Conservation (phyloP, 2,329 filamentous ascomycete genomes). For the Pyrenophora tritici-repentis region DNA sequence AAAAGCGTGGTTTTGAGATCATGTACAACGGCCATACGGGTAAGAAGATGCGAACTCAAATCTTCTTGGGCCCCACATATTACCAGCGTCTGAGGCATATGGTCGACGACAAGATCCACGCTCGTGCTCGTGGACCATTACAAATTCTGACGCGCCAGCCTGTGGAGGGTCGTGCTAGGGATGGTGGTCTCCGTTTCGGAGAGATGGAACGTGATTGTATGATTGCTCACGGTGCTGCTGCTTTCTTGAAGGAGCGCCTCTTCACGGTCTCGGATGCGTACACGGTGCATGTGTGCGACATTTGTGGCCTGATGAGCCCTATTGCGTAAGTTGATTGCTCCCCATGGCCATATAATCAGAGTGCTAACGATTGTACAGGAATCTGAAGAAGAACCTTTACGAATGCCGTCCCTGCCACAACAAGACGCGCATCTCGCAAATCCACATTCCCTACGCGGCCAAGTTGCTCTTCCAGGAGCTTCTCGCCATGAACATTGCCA, state of each 20-base stretch:
- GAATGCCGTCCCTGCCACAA: constrained; percentile 98
- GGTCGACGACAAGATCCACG: constrained; percentile 99
- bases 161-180: constrained; percentile 95
- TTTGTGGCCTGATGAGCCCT: constrained; percentile 97
- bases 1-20: constrained; percentile 95
- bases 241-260: constrained; percentile 95
- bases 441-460: constrained; percentile 96
- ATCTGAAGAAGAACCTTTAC: constrained; percentile 93
- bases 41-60: constrained; percentile 87
- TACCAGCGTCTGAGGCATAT: constrained; percentile 98
- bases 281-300: constrained; percentile 96
- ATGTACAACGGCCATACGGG: constrained; percentile 99
- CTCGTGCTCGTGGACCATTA: constrained; percentile 92
- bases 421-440: constrained; percentile 97
- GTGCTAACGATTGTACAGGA: constrained; percentile 58
- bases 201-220: constrained; percentile 99
- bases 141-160: constrained; percentile 97
- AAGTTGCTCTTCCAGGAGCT: constrained; percentile 99
- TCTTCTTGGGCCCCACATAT: constrained; percentile 97
- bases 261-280: constrained; percentile 99
- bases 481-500: constrained; percentile 97
- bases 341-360: neutral
- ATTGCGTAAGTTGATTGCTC: constrained; percentile 79
- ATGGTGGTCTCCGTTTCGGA: constrained; percentile 98
- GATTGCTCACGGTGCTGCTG: constrained; percentile 98